Base-by-base conservation (phyloP, 306 rosid species). In the Lathyrus sativus region DNA sequence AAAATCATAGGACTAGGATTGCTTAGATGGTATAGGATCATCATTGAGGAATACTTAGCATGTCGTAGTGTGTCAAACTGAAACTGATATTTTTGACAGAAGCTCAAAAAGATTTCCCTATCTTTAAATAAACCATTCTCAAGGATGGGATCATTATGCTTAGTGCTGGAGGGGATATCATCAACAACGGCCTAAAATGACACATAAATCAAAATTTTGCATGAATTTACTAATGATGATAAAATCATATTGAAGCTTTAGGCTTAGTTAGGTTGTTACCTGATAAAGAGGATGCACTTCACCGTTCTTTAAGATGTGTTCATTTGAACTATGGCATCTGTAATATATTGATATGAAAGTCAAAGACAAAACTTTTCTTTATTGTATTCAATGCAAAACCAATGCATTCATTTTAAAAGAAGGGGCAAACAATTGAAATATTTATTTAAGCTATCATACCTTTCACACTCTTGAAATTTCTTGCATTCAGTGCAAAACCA, bases 11-110 rank as follows among this genome's bases (percentile, higher is more conserved):
- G 10, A 48, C 71, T 22, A 41, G 72, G 74, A 55, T 14, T 68
- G 24, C 3, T 76, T 7, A 87, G 81, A 74, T 83, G 72, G 56
- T 82, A 37, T 24, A 87, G 73, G 64, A 84, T 79, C 84, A 81
- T 87, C 78, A 81, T 80, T 38, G 91, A 70, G 44, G 96, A 84
- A 79, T 84, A 78, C 86, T 85, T 87, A 15, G 91, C 95, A 61
- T 78, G 81, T 19, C 87, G 84, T 48, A 79, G 87, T 10, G 90
- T 76, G 72, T 86, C 91, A 74, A 84, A 85, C 57, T 87, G 90
- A 68, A 78, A 76, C 42, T 28, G 78, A 14, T 80, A 79, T 39
- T 65, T 73, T 43, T 81, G 81, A 41, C 91, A 89, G 61, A 78
- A 81, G 66, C 37, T 78, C 81, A 85, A 64, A 70, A 89, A 78